Evolutionary conservation across 2,329 filamentous ascomycete species (phyloP), one percentile per base, ranked within the genome.

Genomic region (Colletotrichum tanaceti): DNA sequence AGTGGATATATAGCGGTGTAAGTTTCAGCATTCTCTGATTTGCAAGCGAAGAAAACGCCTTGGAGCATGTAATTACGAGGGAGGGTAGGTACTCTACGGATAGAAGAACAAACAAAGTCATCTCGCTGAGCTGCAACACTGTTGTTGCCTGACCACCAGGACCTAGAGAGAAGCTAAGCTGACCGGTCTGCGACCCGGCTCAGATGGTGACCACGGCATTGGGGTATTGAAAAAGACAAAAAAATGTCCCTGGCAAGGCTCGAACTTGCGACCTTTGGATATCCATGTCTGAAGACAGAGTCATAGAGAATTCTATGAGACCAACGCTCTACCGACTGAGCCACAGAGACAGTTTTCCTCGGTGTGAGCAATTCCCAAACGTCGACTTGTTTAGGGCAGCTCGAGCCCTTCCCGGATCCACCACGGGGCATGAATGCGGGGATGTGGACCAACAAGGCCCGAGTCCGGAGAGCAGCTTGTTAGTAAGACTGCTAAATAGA

Each of bases 231-330:
- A 22, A 24, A 41, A 18, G 5, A 0, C 5, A 39, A 54, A 28
- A 24, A n/a, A 3, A 35, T 66, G 52, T 55, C 49, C 43, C 57
- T 50, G 58, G 49, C 41, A 60, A 65, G 63, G 57, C 64, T 66
- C 43, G 58, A 66, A 66, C 58, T 66, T 43, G 43, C 57, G 64
- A 66, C 50, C 64, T 66, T 63, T 66, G 64, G 58, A 63, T 63
- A 4, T 63, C 50, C n/a, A 20, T 38, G 16, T 20, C 50, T 63
- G 2, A 0, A 54, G 35, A 28, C 14, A 55, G 16, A 28, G 50
- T 63, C 44, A 65, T 49, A 58, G 1, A 24, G 28, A 41, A 0
- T 16, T 61, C 47, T 62, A 57, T 63, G 50, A 66, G 58, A 66
- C 50, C 63, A 63, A 63, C 58, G 63, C 63, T 66, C 58, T 66